Evolutionary conservation across 2,329 filamentous ascomycete species (phyloP).

Genomic region (Claviceps maximensis): DNA sequence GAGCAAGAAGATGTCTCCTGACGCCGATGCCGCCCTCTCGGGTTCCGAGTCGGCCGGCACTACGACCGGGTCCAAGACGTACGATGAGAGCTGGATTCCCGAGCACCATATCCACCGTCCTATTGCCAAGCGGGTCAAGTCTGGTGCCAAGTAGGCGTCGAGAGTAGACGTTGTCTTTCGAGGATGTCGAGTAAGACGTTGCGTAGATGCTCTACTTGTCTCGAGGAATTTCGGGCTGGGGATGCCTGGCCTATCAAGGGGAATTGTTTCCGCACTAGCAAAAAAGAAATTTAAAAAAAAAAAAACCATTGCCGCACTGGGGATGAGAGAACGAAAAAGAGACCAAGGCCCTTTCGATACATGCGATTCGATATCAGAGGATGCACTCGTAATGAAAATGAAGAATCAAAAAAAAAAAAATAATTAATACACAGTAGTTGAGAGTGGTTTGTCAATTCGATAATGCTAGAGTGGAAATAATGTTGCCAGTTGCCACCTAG

Average conservation of each 20-base stretch:
- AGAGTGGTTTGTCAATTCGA: neutral
- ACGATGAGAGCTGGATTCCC: constrained; percentile 91
- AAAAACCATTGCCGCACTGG: no score
- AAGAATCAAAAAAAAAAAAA: no score
- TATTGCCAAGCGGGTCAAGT: constrained; percentile 54
- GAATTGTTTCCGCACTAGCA: no score
- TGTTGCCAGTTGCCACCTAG: neutral
- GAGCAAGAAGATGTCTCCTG: constrained; percentile 51
- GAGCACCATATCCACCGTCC: constrained; percentile 80
- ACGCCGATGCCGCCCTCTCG: constrained; percentile 47
- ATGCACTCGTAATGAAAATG: no score
- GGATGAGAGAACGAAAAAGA: no score
- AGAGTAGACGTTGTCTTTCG: no score
- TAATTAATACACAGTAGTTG: neutral
- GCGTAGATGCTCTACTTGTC: no score
- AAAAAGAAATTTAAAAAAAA: no score
- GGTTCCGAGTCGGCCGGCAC: constrained; percentile 59
- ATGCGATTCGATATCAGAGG: no score
- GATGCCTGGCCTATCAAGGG: no score
- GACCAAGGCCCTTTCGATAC: no score
- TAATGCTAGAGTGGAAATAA: neutral
- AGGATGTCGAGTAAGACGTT: constrained; percentile 6
- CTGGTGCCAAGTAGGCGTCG: constrained; percentile 38
- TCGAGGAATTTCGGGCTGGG: no score
- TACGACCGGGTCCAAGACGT: constrained; percentile 56